A percentile compares a stretch with the other conserved stretches of the same genome.
Conservation (phyloP, 805 yeast species). For the Teunomyces aglyptinius region DNA sequence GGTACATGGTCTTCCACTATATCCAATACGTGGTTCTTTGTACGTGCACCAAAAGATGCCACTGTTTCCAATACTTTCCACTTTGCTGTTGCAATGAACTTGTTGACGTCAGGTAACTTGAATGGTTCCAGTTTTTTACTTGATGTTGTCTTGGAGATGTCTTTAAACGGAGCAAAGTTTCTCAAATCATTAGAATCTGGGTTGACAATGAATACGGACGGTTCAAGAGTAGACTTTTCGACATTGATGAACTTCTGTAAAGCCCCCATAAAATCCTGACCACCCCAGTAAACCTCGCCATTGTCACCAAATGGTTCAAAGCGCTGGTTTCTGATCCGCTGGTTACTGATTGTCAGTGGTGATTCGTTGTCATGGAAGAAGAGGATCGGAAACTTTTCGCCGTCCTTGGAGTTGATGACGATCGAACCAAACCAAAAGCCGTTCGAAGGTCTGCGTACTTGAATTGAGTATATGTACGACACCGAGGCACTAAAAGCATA, state of each 20-base stretch:
- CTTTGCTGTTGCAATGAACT: constrained; percentile 63
- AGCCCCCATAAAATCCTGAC: constrained; percentile 64
- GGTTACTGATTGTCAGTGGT: constrained; percentile 66
- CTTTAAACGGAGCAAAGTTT: constrained; percentile 47
- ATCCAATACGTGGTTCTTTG: constrained; percentile 54
- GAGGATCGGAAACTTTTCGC: constrained; percentile 72
- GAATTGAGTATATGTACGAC: constrained; percentile 68
- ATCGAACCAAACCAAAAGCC: constrained; percentile 95
- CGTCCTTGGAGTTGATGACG: constrained; percentile 64
- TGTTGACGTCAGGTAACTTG: constrained; percentile 39
- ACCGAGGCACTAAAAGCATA: constrained; percentile 69
- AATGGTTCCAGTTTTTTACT: constrained; percentile 16
- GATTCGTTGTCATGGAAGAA: constrained; percentile 92
- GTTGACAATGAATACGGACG: constrained; percentile 70
- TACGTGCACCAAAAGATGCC: constrained; percentile 64
- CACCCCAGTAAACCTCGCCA: constrained; percentile 83
- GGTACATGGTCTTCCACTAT: constrained; percentile 68
- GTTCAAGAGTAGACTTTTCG: constrained; percentile 69
- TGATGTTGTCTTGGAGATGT: constrained; percentile 6
- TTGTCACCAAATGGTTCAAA: constrained; percentile 72
- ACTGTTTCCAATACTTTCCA: constrained; percentile 86
- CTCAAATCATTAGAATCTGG: constrained; percentile 68
- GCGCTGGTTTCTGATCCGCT: constrained; percentile 54
- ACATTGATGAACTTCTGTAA: constrained; percentile 57
- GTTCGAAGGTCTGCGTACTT: constrained; percentile 75